phyloP scores from a whole-genome alignment of 2,329 filamentous ascomycete genomes.

The Claviceps maximensis region DNA sequence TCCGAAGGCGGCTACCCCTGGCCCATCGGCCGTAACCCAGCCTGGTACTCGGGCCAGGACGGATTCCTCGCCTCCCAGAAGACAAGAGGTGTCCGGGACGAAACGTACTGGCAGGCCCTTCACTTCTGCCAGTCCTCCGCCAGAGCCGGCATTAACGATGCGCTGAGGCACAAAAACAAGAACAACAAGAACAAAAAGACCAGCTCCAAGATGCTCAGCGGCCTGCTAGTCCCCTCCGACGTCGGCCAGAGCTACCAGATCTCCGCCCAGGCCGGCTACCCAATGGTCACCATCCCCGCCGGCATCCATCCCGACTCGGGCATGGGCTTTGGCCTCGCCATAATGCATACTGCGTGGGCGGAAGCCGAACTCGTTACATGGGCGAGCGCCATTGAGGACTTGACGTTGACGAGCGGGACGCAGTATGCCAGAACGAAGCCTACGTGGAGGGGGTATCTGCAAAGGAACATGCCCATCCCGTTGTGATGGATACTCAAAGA shows the following conservation, averaged over 20 bases:
- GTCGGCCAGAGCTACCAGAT: slow-evolving; percentile 56
- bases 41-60: slow-evolving; percentile 59
- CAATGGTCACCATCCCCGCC: slow-evolving; percentile 55
- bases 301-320: slow-evolving; percentile 39
- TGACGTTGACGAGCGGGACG: slow-evolving; percentile 30
- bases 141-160: slow-evolving; percentile 57
- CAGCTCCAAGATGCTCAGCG: slow-evolving; percentile 40
- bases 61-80: slow-evolving; percentile 52
- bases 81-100: slow-evolving; percentile 46
- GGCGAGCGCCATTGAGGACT: slow-evolving; percentile 50
- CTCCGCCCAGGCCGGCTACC: slow-evolving; percentile 64
- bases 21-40: slow-evolving; percentile 39
- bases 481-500: no score
- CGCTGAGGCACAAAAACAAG: slow-evolving; percentile 26
- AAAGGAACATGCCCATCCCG: slow-evolving; percentile 29
- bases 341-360: slow-evolving; percentile 47
- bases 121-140: slow-evolving; percentile 45
- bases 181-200: slow-evolving; percentile 20
- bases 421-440: slow-evolving; percentile 35
- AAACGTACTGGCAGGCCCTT: slow-evolving; percentile 55
- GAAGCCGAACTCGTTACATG: slow-evolving; percentile 46
- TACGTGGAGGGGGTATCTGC: slow-evolving; percentile 37
- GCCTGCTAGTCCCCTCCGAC: slow-evolving; percentile 54
- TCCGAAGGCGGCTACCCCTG: slow-evolving; percentile 52
- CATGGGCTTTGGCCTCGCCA: slow-evolving; percentile 48